Base-by-base conservation (phyloP, 306 rosid genomes). In the Trifolium pratense region DNA sequence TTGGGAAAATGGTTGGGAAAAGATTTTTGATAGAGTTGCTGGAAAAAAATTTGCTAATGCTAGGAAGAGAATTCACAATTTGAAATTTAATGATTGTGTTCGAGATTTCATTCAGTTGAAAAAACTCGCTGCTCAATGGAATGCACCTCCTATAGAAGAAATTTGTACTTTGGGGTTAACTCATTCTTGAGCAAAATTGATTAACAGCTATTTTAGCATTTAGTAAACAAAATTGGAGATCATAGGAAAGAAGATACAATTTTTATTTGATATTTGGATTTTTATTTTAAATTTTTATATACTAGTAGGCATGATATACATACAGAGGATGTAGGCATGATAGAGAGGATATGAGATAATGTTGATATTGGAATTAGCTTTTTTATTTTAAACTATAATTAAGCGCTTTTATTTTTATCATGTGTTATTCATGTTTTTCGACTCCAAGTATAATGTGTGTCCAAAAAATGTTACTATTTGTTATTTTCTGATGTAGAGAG, bases 1-100 rank as follows among this genome's bases (percentile, higher is more conserved):
- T 0, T 93, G 97, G 97, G 89, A 93, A 18, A 15, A 36, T 11
- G 92, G 85, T 10, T 91, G 98, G 98, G 89, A 89, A 64, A 72
- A 49, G 10, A 37, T 71, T 3, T 93, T 86, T 66, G 94, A 89
- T 53, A 12, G 68, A 6, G 67, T 80, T 14, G 92, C 82, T 3
- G 97, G 94, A 0, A 45, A 68, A 13, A 78, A 80, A 17, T 45
- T 53, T 37, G 88, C 86, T 0, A 21, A 13, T 0, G 79, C 32
- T 21, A 83, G 94, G 48, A 88, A 71, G 75, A 25, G 75, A 53
- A 71, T 88, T 26, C 17, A 21, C 5, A 34, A 68, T 2, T 36
- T 89, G 87, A 81, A 74, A 2, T 31, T 76, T 48, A 42, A 60
- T 5, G 79, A 58, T 0, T 93, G 97, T 57, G 4, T 80, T 18